These are phyloP conservation scores for Aspergillus hancockii DNA, from an alignment of 495 filamentous ascomycete genomes.

Conservation along the genomic window DNA sequence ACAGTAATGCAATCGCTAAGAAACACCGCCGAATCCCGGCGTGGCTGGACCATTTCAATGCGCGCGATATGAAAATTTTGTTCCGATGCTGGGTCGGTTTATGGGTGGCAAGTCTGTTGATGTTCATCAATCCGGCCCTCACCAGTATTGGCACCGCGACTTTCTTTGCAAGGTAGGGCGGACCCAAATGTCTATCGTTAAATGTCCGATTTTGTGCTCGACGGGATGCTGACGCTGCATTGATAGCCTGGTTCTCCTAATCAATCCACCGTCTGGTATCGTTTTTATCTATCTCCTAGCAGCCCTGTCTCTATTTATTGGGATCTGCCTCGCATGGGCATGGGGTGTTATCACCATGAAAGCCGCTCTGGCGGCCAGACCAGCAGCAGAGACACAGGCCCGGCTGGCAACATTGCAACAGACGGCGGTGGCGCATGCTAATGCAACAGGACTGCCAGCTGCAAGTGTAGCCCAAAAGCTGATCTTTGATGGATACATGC, in stretches of 20 bases:
- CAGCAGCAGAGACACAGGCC: constrained; percentile 37
- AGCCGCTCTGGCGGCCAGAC: constrained; percentile 39
- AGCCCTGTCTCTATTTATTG: constrained; percentile 33
- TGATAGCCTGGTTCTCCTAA: constrained; percentile 35
- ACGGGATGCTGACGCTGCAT: neutral
- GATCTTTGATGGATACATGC: constrained; percentile 40
- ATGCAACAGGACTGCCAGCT: constrained; percentile 32
- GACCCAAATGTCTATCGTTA: neutral
- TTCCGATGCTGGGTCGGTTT: constrained; percentile 45
- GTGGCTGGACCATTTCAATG: constrained; percentile 48
- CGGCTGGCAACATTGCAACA: constrained; percentile 33
- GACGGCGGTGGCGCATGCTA: constrained; percentile 29
- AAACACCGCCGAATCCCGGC: constrained; percentile 28
- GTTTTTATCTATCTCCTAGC: constrained; percentile 41
- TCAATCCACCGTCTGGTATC: constrained; percentile 40
- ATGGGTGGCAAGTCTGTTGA: constrained; percentile 44
- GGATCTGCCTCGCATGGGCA: constrained; percentile 41
- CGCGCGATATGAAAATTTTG: constrained; percentile 44
- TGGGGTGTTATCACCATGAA: constrained; percentile 47
- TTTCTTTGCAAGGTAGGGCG: constrained; percentile 26
- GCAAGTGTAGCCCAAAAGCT: constrained; percentile 25
- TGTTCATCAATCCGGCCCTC: constrained; percentile 40
- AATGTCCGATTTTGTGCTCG: too few relatives aligned
- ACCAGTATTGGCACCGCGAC: constrained; percentile 25
- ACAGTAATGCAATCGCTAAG: neutral